Base-by-base conservation (phyloP, 805 yeast genomes). In the Metschnikowia orientalis region DNA sequence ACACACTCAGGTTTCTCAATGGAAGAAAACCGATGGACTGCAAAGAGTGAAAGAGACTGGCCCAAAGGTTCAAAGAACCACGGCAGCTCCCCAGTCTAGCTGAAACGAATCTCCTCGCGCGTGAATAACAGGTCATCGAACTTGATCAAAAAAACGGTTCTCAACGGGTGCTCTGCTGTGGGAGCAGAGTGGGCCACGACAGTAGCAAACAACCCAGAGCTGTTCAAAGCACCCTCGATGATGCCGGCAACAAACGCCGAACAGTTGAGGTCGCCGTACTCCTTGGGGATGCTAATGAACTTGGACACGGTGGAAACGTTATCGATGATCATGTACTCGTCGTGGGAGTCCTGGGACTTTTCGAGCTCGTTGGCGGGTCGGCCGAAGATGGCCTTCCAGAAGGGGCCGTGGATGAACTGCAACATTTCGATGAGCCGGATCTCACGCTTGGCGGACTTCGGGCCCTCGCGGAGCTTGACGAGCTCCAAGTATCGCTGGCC, bases 101-200 rank as follows among this genome's bases (percentile, higher is more conserved):
- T 51, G 43, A 61, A 68, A 28, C 77, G 52, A 12, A 71, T 52
- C 26, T 57, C 53, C 44, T 81, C 87, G 44, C 87, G 61, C 30
- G 67, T 63, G 4, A 77, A 54, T 6, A 80, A 75, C 43, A 61
- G 62, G 4, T 69, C 66, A 40, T 81, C 84, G 37, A 86, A 81
- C 47, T 81, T 80, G 25, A 86, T 72, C 41, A 86, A 64, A 47
- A 79, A 86, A 0, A 87, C 89, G 0, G 95, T 86, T 38, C 86
- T 59, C 38, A 69, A 56, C 0, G 90, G 87, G 19, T 48, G 51
- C 3, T 67, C 73, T 2, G 72, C 81, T 2, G 69, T 57, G 1
- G 84, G 82, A 11, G 79, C 85, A 0, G 80, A 70, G 50, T 87
- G 95, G 1, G 95, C 95, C n/a, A 83, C 75, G 6, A 87, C 95